Conservation (phyloP, 805 yeast species). For the Candida broadrunensis region DNA sequence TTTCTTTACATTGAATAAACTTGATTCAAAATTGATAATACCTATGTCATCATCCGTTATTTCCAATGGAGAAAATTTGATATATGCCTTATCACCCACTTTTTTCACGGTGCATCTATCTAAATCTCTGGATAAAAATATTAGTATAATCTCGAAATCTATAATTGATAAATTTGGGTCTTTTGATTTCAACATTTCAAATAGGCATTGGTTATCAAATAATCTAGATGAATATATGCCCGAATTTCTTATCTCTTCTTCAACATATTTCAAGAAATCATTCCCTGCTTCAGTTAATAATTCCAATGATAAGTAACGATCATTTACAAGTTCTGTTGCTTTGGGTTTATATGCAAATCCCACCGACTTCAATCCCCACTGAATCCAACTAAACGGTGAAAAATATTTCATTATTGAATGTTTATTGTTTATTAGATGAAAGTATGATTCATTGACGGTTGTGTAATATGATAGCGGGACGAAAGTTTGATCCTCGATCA, state of each 20-base stretch:
- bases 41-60: conserved; percentile 29
- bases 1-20: conserved; percentile 14
- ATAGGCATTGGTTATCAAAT: conserved; percentile 10
- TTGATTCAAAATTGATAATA: conserved; percentile 23
- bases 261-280: conserved; percentile 3
- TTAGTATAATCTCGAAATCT: conserved; percentile 26
- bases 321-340: conserved; percentile 13
- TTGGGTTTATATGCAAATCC: conserved; percentile 16
- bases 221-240: conserved; percentile 15
- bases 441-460: conserved; percentile 3
- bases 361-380: conserved; percentile 9
- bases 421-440: conserved; percentile 1
- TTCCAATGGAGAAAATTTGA: conserved; percentile 16
- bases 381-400: conserved; percentile 10
- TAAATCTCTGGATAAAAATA: conserved; percentile 26
- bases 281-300: conserved; percentile 10
- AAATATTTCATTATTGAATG: conserved; percentile 5
- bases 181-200: conserved; percentile 5
- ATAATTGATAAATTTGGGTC: conserved; percentile 10
- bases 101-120: conserved; percentile 7
- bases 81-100: conserved; percentile 11
- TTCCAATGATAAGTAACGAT: conserved; percentile 22
- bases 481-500: conserved; percentile 15
- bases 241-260: conserved; percentile 4
- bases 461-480: conserved; percentile 16